These are phyloP conservation scores for Ogataea paradorogensis DNA, from an alignment of 805 yeast species.

Conservation along the genomic window DNA sequence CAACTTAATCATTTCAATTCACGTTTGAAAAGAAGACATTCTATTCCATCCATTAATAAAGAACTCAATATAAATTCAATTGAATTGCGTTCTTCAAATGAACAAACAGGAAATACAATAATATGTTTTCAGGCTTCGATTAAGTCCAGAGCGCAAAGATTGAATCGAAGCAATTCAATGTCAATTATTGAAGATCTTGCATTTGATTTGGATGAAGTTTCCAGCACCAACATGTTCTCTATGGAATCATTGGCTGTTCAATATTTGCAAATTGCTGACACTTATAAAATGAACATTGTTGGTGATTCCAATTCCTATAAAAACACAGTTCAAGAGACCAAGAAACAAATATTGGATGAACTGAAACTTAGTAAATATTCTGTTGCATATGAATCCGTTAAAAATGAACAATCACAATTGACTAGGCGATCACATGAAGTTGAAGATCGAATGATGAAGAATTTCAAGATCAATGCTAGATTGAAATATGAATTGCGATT, in stretches of 20 bases:
- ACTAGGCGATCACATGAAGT: slow-evolving; percentile 27
- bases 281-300: slow-evolving; percentile 23
- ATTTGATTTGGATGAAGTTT: slow-evolving; percentile 16
- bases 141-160: slow-evolving; percentile 4
- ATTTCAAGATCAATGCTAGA: slow-evolving; percentile 55
- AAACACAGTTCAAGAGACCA: slow-evolving; percentile 17
- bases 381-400: slow-evolving; percentile 12
- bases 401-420: slow-evolving; percentile 19
- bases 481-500: slow-evolving; percentile 64
- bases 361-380: slow-evolving; percentile 12
- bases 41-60: slow-evolving; percentile 36
- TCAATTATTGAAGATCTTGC: slow-evolving; percentile 22
- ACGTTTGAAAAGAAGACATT: slow-evolving; percentile 35
- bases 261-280: slow-evolving; percentile 20
- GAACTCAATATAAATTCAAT: slow-evolving; percentile 34
- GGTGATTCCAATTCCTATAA: slow-evolving; percentile 17
- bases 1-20: slow-evolving; percentile 22
- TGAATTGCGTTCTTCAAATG: slow-evolving; percentile 22
- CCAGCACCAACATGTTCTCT: slow-evolving; percentile 13
- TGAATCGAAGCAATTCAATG: slow-evolving; percentile 38
- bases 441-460: slow-evolving; percentile 43
- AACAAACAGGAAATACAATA: slow-evolving; percentile 19
- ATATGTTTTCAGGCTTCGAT: slow-evolving; percentile 7
- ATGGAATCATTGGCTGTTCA: slow-evolving; percentile 28
- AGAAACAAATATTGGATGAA: slow-evolving; percentile 19